Evolutionary conservation across 495 filamentous ascomycete species (phyloP).

Genomic region (Penicillium pancosmium): DNA sequence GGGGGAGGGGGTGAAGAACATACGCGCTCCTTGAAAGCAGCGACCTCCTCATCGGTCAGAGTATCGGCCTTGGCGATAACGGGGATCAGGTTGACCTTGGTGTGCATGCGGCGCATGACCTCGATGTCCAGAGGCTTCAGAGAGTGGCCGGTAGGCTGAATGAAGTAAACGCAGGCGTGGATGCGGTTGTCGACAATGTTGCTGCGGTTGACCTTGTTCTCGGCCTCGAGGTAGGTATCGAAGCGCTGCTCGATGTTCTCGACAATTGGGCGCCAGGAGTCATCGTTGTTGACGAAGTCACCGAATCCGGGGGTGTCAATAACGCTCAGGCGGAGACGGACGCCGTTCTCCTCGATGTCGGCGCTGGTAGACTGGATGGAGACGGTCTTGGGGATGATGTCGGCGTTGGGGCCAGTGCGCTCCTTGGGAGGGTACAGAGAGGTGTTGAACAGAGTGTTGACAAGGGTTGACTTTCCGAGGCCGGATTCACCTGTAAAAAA

Average conservation of each 20-base stretch:
- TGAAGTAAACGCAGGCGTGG: conserved; percentile 98
- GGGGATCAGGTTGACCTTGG: conserved; percentile 99
- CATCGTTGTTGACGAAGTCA: conserved; percentile 99
- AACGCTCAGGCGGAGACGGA: conserved; percentile 94
- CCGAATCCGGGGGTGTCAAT: conserved; percentile 98
- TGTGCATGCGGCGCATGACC: conserved; percentile 98
- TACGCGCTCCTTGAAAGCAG: conserved; percentile 91
- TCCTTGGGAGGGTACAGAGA: conserved; percentile 98
- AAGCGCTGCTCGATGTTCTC: conserved; percentile 99
- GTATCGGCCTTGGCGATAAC: conserved; percentile 99
- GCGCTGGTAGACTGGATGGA: conserved; percentile 98
- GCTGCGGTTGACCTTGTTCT: conserved; percentile 99
- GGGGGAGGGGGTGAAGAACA: conserved; percentile 32
- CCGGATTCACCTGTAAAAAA: conserved; percentile 84
- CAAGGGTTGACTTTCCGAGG: conserved; percentile 96
- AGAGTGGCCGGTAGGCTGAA: conserved; percentile 98
- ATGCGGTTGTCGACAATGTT: conserved; percentile 99
- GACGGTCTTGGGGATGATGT: conserved; percentile 99
- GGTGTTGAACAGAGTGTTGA: conserved; percentile 99
- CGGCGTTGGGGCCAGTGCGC: conserved; percentile 92
- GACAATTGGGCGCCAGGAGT: conserved; percentile 97
- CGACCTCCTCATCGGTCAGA: conserved; percentile 94
- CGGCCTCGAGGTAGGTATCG: conserved; percentile 95
- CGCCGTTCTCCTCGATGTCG: conserved; percentile 98
- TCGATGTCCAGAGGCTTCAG: conserved; percentile 98